These are phyloP conservation scores for Sordaria brevicollis DNA, from an alignment of 495 filamentous ascomycete genomes.

Conservation along the genomic window DNA sequence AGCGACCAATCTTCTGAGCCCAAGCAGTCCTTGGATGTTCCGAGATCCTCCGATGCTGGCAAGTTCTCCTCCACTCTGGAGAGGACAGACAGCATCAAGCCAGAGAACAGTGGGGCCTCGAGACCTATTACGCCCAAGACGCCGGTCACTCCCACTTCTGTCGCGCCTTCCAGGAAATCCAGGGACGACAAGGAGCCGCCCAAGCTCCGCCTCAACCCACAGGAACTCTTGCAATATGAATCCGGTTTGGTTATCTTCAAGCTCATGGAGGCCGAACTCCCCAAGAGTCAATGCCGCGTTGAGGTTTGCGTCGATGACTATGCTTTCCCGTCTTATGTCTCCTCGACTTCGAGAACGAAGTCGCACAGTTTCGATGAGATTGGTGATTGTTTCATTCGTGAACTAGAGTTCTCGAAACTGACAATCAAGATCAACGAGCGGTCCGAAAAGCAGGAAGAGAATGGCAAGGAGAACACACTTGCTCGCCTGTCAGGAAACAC, in stretches of 20 bases:
- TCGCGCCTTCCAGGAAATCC: constrained; percentile 37
- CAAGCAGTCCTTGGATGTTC: constrained; percentile 27
- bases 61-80: constrained; percentile 25
- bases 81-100: constrained; percentile 17
- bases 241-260: constrained; percentile 92
- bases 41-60: constrained; percentile 28
- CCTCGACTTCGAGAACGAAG: constrained; percentile 56
- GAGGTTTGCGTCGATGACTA: constrained; percentile 94
- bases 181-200: constrained; percentile 51
- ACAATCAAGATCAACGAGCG: constrained; percentile 75
- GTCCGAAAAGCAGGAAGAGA: constrained; percentile 60
- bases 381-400: constrained; percentile 90
- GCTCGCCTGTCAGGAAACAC: constrained; percentile 81
- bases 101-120: constrained; percentile 4
- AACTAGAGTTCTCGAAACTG: constrained; percentile 88
- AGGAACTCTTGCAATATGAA: constrained; percentile 76
- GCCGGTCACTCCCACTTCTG: constrained; percentile 24
- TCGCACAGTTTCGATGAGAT: constrained; percentile 71
- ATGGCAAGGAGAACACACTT: constrained; percentile 57
- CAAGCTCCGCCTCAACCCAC: constrained; percentile 64
- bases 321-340: constrained; percentile 80
- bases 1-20: constrained; percentile 9
- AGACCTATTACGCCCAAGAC: constrained; percentile 24
- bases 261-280: constrained; percentile 75
- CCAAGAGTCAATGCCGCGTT: constrained; percentile 63